A percentile compares a stretch with the other conserved stretches of the same genome.
phyloP scores from a whole-genome alignment of 2,329 filamentous ascomycete species.

The Ceratocystiopsis minuta region DNA sequence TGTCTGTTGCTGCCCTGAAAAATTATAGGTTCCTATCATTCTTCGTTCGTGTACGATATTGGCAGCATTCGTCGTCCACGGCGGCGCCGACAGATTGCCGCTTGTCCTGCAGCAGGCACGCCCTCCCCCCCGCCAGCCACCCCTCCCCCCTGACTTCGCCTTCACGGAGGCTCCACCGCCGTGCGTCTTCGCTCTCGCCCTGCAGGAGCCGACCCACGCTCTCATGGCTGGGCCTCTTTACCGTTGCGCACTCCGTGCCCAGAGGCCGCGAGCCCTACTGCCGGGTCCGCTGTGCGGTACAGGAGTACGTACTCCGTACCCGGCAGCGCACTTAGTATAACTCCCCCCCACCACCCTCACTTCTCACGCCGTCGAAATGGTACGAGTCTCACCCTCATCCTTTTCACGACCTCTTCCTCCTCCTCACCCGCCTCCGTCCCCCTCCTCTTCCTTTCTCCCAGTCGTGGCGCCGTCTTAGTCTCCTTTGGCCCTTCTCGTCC shows the following conservation, averaged over 20 bases:
- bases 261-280: too few relatives aligned
- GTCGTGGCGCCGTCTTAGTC: constrained; percentile 31
- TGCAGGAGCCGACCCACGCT: neutral
- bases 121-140: too few relatives aligned
- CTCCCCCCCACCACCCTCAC: constrained; percentile 29
- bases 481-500: constrained; percentile 1
- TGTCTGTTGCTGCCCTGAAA: too few relatives aligned
- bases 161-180: too few relatives aligned
- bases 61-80: too few relatives aligned
- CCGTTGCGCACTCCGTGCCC: neutral
- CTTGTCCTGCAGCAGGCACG: too few relatives aligned
- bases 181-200: too few relatives aligned
- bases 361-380: constrained; percentile 9
- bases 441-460: constrained; percentile 39
- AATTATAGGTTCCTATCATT: too few relatives aligned
- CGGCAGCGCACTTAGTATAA: constrained; percentile 19
- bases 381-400: constrained; percentile 25
- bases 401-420: constrained; percentile 32
- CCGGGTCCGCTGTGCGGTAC: too few relatives aligned
- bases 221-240: neutral
- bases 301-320: neutral
- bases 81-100: too few relatives aligned
- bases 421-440: constrained; percentile 19
- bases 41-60: too few relatives aligned
- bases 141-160: too few relatives aligned